Evolutionary conservation across 106 monocot species (phyloP), one percentile per base, ranked within the genome.

Genomic region (Dactylorhiza incarnata): DNA sequence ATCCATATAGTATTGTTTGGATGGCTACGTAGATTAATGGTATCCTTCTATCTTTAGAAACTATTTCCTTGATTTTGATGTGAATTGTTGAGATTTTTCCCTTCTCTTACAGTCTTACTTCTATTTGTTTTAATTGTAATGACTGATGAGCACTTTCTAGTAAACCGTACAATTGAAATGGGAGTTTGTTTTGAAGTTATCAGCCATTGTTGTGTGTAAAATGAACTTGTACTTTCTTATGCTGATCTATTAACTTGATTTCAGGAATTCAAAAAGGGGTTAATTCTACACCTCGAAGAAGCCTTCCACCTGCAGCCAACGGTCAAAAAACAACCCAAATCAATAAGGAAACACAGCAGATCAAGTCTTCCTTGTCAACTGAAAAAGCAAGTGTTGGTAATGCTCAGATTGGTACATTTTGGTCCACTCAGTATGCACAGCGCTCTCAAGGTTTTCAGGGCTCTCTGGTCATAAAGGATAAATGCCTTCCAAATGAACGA

Each of bases 381-480:
- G 58, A 73, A 52, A 92, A 78, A 52, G 10, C 83, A 61, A 73
- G 59, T 52, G 77, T 68, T 1, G 61, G 14, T 70, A 71, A 50
- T 5, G 68, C 20, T 70, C 59, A 82, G 2, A n/a, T 83, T 17
- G 89, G 87, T 82, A 72, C 84, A 75, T 87, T 92, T 76, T 89
- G 92, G 89, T 74, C 83, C 22, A 87, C 84, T 16, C 83, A 87
- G 37, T 83, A 89, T 81, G 88, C 86, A 49, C 68, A 73, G 1
- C 79, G 78, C 19, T 43, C 71, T 0, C 81, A 81, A 48, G 47
- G 74, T 20, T 59, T 22, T 59, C 22, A 12, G 19, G 58, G 58
- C 58, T 59, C 22, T 59, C 58, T 8, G 22, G 58, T 59, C 37
- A 16, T 26, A 43, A 48, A 74, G n/a, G 82, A 79, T 29, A 82